Base-by-base conservation (phyloP, 148 eudicot genomes). In the Arbutus unedo region DNA sequence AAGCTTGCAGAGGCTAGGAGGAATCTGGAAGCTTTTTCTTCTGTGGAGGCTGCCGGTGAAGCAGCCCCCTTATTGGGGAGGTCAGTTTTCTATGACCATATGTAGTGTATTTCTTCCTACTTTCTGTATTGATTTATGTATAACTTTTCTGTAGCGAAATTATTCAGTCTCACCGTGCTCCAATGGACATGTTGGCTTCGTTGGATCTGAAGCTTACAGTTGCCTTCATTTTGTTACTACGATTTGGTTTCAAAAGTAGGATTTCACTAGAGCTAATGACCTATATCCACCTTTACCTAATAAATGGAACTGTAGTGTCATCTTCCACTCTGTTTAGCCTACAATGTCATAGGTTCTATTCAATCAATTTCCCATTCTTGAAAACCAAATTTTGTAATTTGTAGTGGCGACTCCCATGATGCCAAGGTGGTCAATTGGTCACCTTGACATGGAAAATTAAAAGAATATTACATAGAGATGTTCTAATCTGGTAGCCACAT, bases 1-100 rank as follows among this genome's bases (percentile, higher is more conserved):
- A 94, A 89, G 88, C 84, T 94, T 14, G 85, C 85, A 44, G 93
- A 93, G 83, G 92, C 92, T 41, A 83, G 97, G 76, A 70, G 77
- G 70, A 88, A 83, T 55, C 89, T 96, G 66, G 97, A 96, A 84
- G 91, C 90, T 38, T 90, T 88, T 8, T 89, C 86, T 11, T 87
- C 90, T n/a, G 87, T 81, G 3, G 86, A 76, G 59, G 89, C 18
- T 41, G 74, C 79, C 18, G 89, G 78, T 50, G 90, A 86, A 19
- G 78, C 74, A 68, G 70, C 60, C 21, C 76, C 88, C 21, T 44
- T 80, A 2, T 78, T 53, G 31, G 70, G 91, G 57, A 91, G 87
- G 90, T 90, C 80, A 77, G 67, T 50, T 64, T 56, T n/a, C 15
- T 1, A 6, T 51, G n/a, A 10, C 56, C 79, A 5, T 13, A 18